Base-by-base conservation (phyloP, 768 basidiomycete genomes). In the Megacollybia marginata region DNA sequence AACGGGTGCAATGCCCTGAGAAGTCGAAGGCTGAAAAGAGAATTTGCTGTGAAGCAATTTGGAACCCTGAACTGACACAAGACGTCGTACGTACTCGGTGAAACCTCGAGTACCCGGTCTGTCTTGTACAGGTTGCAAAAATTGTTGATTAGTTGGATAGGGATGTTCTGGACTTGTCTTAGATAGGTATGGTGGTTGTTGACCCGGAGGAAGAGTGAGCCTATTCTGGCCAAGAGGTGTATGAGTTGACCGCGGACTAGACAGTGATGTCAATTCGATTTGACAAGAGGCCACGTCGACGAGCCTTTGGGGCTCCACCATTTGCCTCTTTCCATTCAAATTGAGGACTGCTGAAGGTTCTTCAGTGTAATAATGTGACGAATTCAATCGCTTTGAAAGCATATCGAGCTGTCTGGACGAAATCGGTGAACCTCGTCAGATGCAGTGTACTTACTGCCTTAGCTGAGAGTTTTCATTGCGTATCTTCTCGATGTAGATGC, bases 131-230 rank as follows among this genome's bases (percentile, higher is more conserved):
- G 23, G 40, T 47, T 44, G 51, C 31, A 46, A 46, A 44, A 57
- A 48, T 28, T 65, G 63, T 53, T 60, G 67, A 40, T 59, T 59
- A 44, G 59, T 55, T 51, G 72, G 68, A 33, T 48, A 48, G 18
- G 55, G 63, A 42, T 51, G 47, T 16, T 47, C 47, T 31, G 50
- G 13, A 16, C 18, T 50, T 43, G 28, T 55, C 44, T 18, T 60
- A 3, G 66, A 65, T 20, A 75, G 58, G 33, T 64, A 69, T 8
- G 80, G 76, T 40, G 71, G 68, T 33, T 75, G 75, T 56, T 83
- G 84, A 40, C 75, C 73, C 11, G 71, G 78, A 15, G 81, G 82
- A 18, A 88, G 69, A 2, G 87, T 90, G 33, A 90, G 70, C 61
- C 88, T 68, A 55, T 76, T 67, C 20, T 85, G 85, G 16, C 73